Conservation (phyloP, 2,329 filamentous ascomycete genomes). For the Apiospora sp. region DNA sequence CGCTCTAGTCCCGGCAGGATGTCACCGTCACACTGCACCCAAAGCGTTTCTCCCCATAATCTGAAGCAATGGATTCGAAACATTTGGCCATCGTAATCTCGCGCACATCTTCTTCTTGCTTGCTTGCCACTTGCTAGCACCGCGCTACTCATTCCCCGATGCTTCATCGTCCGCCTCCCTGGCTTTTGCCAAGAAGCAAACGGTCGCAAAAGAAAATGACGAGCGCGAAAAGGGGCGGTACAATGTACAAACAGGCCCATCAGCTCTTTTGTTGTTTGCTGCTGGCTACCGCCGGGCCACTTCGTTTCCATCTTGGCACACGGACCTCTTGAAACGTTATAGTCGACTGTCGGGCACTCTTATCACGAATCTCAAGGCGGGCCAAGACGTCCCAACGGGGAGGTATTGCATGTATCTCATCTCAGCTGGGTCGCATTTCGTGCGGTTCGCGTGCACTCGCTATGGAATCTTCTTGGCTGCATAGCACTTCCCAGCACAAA, state of each 20-base stretch:
- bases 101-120: background rate
- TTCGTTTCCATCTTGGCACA: constrained; percentile 9
- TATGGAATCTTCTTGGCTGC: background rate
- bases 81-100: constrained; percentile 5
- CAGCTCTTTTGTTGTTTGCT: background rate
- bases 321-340: constrained; percentile 13
- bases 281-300: background rate
- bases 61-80: constrained; percentile 18
- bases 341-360: background rate
- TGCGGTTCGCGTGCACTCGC: background rate
- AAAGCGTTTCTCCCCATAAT: constrained; percentile 12
- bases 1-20: background rate
- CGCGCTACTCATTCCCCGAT: background rate
- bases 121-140: background rate
- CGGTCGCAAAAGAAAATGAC: background rate
- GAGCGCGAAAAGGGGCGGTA: background rate
- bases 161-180: background rate
- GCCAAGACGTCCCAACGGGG: background rate
- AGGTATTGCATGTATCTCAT: background rate
- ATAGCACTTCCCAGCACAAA: background rate
- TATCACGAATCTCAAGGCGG: background rate
- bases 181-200: background rate
- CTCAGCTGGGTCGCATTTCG: background rate
- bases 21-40: constrained; percentile 6
- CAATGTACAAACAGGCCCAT: background rate